These are phyloP conservation scores for Jatropha curcas DNA, from an alignment of 345 rosid genomes.

Conservation along the genomic window DNA sequence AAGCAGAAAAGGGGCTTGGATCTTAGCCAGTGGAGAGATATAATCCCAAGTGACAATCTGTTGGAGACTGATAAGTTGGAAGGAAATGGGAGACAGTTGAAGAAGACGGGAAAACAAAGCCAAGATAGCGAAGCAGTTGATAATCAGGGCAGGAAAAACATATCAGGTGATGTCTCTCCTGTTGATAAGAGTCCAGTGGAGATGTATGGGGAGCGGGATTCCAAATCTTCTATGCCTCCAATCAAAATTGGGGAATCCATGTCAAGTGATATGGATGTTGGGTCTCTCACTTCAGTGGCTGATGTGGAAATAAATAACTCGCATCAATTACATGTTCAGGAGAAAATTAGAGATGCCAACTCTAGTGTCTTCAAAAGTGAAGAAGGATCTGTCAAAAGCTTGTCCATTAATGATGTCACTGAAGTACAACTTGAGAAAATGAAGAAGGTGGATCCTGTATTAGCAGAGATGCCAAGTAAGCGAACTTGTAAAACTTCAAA, in stretches of 20 bases:
- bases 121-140: slow-evolving; percentile 19
- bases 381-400: slow-evolving; percentile 22
- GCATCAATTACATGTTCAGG: slow-evolving; percentile 10
- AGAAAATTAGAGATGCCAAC: slow-evolving; percentile 17
- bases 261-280: slow-evolving; percentile 17
- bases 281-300: slow-evolving; percentile 10
- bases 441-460: slow-evolving; percentile 18
- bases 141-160: slow-evolving; percentile 12
- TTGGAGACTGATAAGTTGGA: slow-evolving; percentile 15
- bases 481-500: slow-evolving; percentile 18
- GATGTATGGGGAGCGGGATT: slow-evolving; percentile 28
- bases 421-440: slow-evolving; percentile 8
- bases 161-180: slow-evolving; percentile 13
- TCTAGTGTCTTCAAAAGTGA: slow-evolving; percentile 13
- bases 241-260: slow-evolving; percentile 15
- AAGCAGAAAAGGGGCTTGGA: slow-evolving; percentile 60
- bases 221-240: slow-evolving; percentile 14
- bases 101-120: slow-evolving; percentile 21
- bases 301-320: slow-evolving; percentile 31
- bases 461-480: slow-evolving; percentile 12
- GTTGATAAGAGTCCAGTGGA: slow-evolving; percentile 30
- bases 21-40: slow-evolving; percentile 55
- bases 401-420: slow-evolving; percentile 20
- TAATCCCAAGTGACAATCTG: slow-evolving; percentile 29
- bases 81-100: slow-evolving; percentile 5